Evolutionary conservation across 768 basidiomycete genomes (phyloP), one percentile per base, ranked within the genome.

Genomic region (Sporobolomyces phaffii): DNA sequence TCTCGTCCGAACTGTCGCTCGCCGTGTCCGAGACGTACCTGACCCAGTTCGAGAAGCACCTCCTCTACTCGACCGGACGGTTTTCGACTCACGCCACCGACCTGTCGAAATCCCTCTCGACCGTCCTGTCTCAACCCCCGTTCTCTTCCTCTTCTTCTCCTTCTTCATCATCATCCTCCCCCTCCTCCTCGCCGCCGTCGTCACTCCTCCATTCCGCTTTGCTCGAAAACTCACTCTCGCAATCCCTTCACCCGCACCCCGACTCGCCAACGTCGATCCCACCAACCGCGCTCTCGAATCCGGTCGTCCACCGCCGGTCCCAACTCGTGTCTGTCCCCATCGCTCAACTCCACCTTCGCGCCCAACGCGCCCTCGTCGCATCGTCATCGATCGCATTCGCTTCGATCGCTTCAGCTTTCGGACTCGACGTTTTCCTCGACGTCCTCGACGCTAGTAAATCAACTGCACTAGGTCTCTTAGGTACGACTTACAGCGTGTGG

Each of bases 271-370:
- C 31, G 10, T n/a, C 28, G 15, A 51, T 65, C 43, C 26, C 57
- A 20, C 31, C 68, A 3, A 44, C 57, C 3, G 56, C 71, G 18
- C 67, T 75, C 26, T 50, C 67, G 14, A n/a, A 33, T 4, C 57
- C 75, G 4, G 47, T 74, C 58, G 10, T 28, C 1, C 24, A 3
- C 36, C 66, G 75, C 1, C 57, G 72, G 2, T n/a, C 31, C 31
- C 72, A 73, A 52, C 50, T 75, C 36, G 34, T 60, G 65, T 72
- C 72, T 31, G 67, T 72, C 2, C 72, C 73, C 2, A 56, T 66
- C 49, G 65, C 71, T 9, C 22, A 48, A 18, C 65, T 75, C 8
- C 74, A 75, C 28, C 31, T 48, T 7, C 67, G 65, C 0, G 70
- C 73, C 2, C 74, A 75, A 52, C 28, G 17, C 15, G 56, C 61